These are phyloP conservation scores for Gastrolobium bilobum DNA, from an alignment of 306 rosid genomes.

Conservation along the genomic window DNA sequence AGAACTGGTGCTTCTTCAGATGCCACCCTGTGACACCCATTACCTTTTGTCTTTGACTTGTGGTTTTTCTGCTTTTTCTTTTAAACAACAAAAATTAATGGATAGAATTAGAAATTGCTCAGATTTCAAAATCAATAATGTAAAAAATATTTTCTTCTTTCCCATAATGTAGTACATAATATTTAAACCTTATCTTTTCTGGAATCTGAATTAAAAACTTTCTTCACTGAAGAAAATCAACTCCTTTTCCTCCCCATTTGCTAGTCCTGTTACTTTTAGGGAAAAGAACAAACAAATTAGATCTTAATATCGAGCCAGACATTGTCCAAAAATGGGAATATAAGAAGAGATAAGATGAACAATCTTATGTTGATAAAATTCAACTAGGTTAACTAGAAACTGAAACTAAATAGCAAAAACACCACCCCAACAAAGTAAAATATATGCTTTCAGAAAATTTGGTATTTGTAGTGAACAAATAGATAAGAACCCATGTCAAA, in stretches of 20 bases:
- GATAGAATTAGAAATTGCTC: slow-evolving; percentile 29
- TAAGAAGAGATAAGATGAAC: slow-evolving; percentile 27
- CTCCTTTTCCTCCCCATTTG: slow-evolving; percentile 87
- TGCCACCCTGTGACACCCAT: slow-evolving; percentile 40
- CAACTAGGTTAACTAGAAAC: slow-evolving; percentile 18
- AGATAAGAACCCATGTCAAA: slow-evolving; percentile 18
- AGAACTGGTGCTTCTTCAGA: slow-evolving; percentile 45
- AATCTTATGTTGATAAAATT: slow-evolving; percentile 30
- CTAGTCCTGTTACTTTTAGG: slow-evolving; percentile 47
- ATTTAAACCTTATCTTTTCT: slow-evolving; percentile 77
- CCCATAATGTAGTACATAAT: background rate
- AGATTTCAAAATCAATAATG: slow-evolving; percentile 1
- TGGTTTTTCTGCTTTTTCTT: slow-evolving; percentile 52
- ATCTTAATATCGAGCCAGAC: slow-evolving; percentile 28
- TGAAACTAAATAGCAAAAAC: slow-evolving; percentile 34
- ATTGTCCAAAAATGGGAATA: background rate
- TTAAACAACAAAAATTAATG: background rate
- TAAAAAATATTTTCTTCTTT: background rate
- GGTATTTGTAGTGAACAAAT: slow-evolving; percentile 43
- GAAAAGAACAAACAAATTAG: slow-evolving; percentile 29
- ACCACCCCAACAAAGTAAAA: slow-evolving; percentile 31
- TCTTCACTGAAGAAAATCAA: slow-evolving; percentile 87
- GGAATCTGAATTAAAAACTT: slow-evolving; percentile 63
- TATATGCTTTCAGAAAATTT: slow-evolving; percentile 14
- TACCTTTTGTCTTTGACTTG: slow-evolving; percentile 68